A percentile compares a stretch with the other conserved stretches of the same genome.
phyloP scores from a whole-genome alignment of 2,329 filamentous ascomycete genomes.

The Aspergillus caelatus region DNA sequence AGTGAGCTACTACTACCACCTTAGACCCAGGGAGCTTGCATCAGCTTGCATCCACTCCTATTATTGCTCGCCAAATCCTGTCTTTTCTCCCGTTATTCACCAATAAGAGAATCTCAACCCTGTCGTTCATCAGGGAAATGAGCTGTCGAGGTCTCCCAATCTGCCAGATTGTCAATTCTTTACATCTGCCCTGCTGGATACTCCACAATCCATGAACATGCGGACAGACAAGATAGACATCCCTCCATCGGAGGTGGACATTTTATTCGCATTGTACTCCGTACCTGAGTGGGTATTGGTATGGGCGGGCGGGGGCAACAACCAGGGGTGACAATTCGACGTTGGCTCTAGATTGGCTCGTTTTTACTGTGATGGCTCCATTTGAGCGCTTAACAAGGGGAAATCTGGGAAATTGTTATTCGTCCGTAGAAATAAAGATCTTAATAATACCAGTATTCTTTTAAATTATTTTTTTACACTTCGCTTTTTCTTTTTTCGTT shows the following conservation, averaged over 20 bases:
- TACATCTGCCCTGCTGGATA: neutral
- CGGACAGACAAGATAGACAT: neutral
- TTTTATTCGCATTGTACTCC: neutral
- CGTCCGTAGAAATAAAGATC: neutral
- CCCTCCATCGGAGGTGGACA: neutral
- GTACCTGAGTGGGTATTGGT: neutral
- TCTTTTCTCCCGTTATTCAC: neutral
- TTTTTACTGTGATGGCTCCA: neutral
- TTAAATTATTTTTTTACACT: neutral
- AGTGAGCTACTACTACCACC: slow-evolving; percentile 3
- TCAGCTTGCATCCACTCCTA: slow-evolving; percentile 3
- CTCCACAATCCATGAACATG: neutral
- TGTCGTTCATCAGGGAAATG: neutral
- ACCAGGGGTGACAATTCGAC: neutral
- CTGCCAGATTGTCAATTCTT: neutral
- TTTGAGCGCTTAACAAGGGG: neutral
- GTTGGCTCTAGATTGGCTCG: slow-evolving; percentile 2
- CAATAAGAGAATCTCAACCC: neutral
- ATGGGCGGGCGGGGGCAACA: slow-evolving; percentile 1
- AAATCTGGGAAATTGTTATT: neutral
- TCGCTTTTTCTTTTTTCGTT: neutral
- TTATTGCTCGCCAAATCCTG: slow-evolving; percentile 1
- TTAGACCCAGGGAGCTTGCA: slow-evolving; percentile 1
- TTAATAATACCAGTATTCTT: neutral
- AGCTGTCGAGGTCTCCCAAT: neutral